Conservation (phyloP, 495 filamentous ascomycete genomes). For the Hypoxylon crocopeplum region DNA sequence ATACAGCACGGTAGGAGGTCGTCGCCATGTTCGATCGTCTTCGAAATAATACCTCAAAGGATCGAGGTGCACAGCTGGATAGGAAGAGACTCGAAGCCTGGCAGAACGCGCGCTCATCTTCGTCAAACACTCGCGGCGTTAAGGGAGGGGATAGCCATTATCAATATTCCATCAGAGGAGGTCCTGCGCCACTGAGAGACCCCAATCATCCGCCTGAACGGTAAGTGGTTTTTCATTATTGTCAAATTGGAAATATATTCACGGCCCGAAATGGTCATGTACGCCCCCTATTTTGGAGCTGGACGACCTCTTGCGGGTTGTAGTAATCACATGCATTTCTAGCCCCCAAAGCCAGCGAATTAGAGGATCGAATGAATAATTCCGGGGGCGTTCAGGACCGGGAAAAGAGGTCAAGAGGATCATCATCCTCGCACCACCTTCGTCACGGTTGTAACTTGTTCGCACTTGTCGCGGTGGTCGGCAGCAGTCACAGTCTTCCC, state of each 20-base stretch:
- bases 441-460: slow-evolving; percentile 12
- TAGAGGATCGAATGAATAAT: slow-evolving; percentile 14
- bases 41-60: slow-evolving; percentile 32
- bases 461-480: no score
- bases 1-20: slow-evolving; percentile 2
- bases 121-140: slow-evolving; percentile 23
- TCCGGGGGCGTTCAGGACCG: slow-evolving; percentile 4
- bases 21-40: slow-evolving; percentile 41
- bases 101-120: slow-evolving; percentile 37
- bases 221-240: slow-evolving; percentile 23
- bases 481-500: no score
- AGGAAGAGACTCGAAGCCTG: slow-evolving; percentile 43
- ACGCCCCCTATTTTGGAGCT: not conserved
- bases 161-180: slow-evolving; percentile 39
- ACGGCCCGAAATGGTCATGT: not conserved
- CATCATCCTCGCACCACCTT: slow-evolving; percentile 20
- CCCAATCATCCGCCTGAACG: slow-evolving; percentile 16
- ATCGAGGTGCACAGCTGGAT: slow-evolving; percentile 23
- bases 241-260: slow-evolving; percentile 13
- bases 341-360: slow-evolving; percentile 15
- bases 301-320: slow-evolving; percentile 12
- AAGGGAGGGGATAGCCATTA: slow-evolving; percentile 39
- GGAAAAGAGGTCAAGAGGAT: slow-evolving; percentile 21
- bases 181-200: slow-evolving; percentile 29
- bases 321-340: slow-evolving; percentile 28